phyloP scores from a whole-genome alignment of 495 filamentous ascomycete species.

The Mytilinidion resinicola region DNA sequence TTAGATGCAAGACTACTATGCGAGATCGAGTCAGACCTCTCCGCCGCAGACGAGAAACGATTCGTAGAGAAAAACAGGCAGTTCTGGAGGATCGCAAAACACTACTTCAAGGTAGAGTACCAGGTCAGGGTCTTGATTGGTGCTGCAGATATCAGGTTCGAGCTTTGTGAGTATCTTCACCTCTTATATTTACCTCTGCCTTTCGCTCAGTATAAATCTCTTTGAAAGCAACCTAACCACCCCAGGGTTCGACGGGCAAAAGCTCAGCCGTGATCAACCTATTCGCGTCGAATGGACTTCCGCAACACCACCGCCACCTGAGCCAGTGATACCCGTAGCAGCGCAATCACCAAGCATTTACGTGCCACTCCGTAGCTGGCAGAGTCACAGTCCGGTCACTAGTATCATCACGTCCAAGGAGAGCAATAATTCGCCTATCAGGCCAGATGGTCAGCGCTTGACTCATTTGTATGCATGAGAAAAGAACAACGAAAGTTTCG shows the following conservation, averaged over 20 bases:
- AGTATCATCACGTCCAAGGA: too few species aligned
- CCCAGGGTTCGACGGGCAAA: slow-evolving; percentile 34
- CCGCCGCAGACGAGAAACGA: slow-evolving; percentile 28
- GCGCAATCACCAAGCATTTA: neutral
- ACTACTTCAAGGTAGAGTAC: slow-evolving; percentile 38
- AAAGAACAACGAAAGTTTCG: too few species aligned
- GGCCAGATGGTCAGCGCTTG: too few species aligned
- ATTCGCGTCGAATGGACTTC: slow-evolving; percentile 39
- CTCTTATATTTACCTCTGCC: neutral
- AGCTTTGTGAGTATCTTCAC: slow-evolving; percentile 32
- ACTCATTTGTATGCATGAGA: too few species aligned
- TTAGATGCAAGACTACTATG: slow-evolving; percentile 35
- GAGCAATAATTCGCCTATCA: too few species aligned
- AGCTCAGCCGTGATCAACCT: slow-evolving; percentile 34
- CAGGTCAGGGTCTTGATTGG: slow-evolving; percentile 35
- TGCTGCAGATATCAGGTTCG: slow-evolving; percentile 36
- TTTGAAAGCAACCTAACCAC: neutral
- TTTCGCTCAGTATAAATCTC: too few species aligned
- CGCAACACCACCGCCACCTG: slow-evolving; percentile 1
- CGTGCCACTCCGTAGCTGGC: too few species aligned
- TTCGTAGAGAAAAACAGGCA: slow-evolving; percentile 39
- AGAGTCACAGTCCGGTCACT: too few species aligned
- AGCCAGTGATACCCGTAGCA: neutral
- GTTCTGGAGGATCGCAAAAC: slow-evolving; percentile 36
- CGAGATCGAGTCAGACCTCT: slow-evolving; percentile 37